Evolutionary conservation across 495 filamentous ascomycete genomes (phyloP).

Genomic region (Neurospora pannonica): DNA sequence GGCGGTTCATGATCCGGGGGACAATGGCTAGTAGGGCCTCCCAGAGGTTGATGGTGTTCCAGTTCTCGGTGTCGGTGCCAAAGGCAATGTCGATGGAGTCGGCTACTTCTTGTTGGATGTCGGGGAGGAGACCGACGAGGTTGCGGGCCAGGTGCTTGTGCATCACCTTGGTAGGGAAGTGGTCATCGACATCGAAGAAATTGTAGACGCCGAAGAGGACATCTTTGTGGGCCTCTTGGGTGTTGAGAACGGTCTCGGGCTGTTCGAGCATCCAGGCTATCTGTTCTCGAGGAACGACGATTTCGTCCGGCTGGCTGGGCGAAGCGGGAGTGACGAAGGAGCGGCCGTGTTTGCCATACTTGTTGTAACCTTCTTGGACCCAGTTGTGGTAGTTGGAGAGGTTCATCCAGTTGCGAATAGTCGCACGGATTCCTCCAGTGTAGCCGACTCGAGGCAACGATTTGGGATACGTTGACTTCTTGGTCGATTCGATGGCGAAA

Average conservation of each 20-base stretch:
- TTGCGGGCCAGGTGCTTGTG: constrained; percentile 28
- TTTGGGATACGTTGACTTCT: constrained; percentile 21
- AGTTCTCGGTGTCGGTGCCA: constrained; percentile 23
- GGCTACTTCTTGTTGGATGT: constrained; percentile 23
- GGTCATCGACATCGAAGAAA: constrained; percentile 22
- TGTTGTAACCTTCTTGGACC: constrained; percentile 26
- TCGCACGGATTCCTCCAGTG: constrained; percentile 16
- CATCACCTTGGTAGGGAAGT: constrained; percentile 22
- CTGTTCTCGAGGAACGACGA: constrained; percentile 26
- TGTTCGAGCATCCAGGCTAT: constrained; percentile 27
- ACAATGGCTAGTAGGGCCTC: constrained; percentile 24
- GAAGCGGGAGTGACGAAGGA: constrained; percentile 23
- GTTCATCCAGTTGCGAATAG: constrained; percentile 21
- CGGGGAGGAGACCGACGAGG: constrained; percentile 22
- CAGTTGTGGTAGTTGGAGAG: constrained; percentile 19
- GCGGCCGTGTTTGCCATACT: constrained; percentile 24
- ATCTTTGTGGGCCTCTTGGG: constrained; percentile 22
- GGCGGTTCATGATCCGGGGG: constrained; percentile 22
- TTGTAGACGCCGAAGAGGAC: constrained; percentile 22
- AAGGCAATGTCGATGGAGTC: constrained; percentile 19
- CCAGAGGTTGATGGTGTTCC: constrained; percentile 26
- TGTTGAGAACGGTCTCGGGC: constrained; percentile 23
- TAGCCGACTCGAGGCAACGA: constrained; percentile 25
- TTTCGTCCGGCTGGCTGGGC: constrained; percentile 22
- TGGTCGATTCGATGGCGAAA: constrained; percentile 24